Evolutionary conservation across 1,284 basidiomycete species (phyloP).

Genomic region (Thelephora terrestris): DNA sequence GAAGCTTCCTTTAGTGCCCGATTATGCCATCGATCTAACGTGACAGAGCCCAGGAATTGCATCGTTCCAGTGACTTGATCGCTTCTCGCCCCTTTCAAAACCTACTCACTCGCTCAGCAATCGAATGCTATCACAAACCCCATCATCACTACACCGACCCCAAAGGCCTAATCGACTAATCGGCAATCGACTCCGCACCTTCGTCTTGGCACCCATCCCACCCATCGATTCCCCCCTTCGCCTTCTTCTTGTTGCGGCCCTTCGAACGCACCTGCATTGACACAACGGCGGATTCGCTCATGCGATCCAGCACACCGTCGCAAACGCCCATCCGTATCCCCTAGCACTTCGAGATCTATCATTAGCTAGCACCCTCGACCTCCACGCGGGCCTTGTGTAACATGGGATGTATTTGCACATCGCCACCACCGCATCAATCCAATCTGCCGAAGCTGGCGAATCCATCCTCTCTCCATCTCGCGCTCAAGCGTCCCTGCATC

Average conservation of each 20-base stretch:
- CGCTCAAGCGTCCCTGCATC: slow-evolving; percentile 25
- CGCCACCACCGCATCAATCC: slow-evolving; percentile 50
- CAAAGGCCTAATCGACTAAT: no score
- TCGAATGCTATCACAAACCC: slow-evolving; percentile 42
- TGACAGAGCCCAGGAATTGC: slow-evolving; percentile 5
- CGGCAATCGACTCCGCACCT: slow-evolving; percentile 39
- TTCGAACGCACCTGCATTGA: slow-evolving; percentile 56
- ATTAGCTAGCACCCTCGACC: slow-evolving; percentile 44
- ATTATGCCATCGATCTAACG: slow-evolving; percentile 2
- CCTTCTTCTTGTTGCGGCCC: slow-evolving; percentile 49
- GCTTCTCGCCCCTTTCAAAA: slow-evolving; percentile 42
- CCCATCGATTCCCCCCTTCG: slow-evolving; percentile 21
- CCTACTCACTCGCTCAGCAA: slow-evolving; percentile 47
- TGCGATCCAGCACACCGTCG: slow-evolving; percentile 65
- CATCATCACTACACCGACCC: slow-evolving; percentile 43
- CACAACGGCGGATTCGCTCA: slow-evolving; percentile 52
- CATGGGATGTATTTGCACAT: slow-evolving; percentile 73
- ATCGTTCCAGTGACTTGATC: slow-evolving; percentile 12
- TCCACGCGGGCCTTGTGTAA: slow-evolving; percentile 58
- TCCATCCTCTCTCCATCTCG: slow-evolving; percentile 33
- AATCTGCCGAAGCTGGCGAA: slow-evolving; percentile 35
- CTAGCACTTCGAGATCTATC: slow-evolving; percentile 36
- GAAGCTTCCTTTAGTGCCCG: slow-evolving; percentile 5
- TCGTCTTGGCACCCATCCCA: slow-evolving; percentile 43
- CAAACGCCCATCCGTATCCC: slow-evolving; percentile 39